phyloP scores from a whole-genome alignment of 106 monocot species.

The Dioscorea alata region DNA sequence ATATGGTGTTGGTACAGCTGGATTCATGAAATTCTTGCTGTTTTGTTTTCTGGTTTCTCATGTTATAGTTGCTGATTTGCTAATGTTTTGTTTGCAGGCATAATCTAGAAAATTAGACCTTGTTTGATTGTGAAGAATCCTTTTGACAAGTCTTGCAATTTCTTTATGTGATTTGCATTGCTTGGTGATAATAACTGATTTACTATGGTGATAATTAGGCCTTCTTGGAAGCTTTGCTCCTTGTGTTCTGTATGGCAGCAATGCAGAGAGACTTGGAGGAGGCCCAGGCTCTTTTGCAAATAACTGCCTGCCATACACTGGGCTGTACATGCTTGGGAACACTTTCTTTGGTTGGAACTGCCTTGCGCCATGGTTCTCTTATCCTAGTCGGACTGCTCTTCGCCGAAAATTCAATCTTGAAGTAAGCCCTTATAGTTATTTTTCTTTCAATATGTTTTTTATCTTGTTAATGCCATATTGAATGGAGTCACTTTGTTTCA shows the following conservation, averaged over 20 bases:
- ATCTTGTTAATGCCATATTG: too few species aligned
- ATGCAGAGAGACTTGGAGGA: constrained; percentile 58
- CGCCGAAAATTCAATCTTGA: constrained; percentile 73
- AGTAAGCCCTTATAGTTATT: constrained; percentile 20
- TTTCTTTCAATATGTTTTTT: too few species aligned
- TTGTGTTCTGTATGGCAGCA: constrained; percentile 72
- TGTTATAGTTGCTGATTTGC: too few species aligned
- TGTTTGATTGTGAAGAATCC: too few species aligned
- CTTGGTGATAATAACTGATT: background rate
- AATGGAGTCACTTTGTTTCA: too few species aligned
- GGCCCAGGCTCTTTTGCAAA: constrained; percentile 50
- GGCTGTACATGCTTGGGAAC: constrained; percentile 64
- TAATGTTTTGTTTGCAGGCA: too few species aligned
- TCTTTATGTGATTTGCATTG: background rate
- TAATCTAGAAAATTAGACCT: too few species aligned
- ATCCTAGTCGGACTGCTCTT: constrained; percentile 58
- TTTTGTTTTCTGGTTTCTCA: too few species aligned
- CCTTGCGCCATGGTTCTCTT: constrained; percentile 65
- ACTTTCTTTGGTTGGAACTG: constrained; percentile 64
- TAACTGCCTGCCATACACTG: constrained; percentile 65
- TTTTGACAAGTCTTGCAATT: background rate
- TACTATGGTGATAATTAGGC: constrained; percentile 27
- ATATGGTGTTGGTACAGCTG: too few species aligned
- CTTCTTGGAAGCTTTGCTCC: constrained; percentile 68
- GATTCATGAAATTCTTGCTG: too few species aligned